Evolutionary conservation across 1,284 basidiomycete species (phyloP).

Genomic region (Ustilago loliicola): DNA sequence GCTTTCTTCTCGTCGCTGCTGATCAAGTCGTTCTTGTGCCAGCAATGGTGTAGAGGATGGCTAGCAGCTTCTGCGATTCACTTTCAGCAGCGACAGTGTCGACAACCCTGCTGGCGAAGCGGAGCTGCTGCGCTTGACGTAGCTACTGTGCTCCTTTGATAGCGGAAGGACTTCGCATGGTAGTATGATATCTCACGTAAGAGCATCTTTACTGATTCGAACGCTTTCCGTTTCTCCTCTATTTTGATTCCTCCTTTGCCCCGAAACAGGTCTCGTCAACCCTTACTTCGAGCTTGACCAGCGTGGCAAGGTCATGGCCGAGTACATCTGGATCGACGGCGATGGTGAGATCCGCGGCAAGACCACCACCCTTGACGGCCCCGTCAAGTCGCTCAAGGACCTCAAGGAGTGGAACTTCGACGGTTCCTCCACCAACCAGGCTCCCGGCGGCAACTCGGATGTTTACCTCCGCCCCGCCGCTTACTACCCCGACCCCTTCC

Average conservation of each 20-base stretch:
- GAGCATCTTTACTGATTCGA: conserved; percentile 6
- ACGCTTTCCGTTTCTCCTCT: neutral
- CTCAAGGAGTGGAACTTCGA: conserved; percentile 99
- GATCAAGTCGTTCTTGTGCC: neutral
- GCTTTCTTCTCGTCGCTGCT: neutral
- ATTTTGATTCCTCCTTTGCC: neutral
- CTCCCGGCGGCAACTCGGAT: conserved; percentile 89
- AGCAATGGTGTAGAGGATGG: neutral
- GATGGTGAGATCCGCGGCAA: conserved; percentile 73
- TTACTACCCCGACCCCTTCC: conserved; percentile 99
- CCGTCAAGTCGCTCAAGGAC: conserved; percentile 77
- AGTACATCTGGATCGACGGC: conserved; percentile 71
- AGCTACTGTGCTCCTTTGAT: neutral
- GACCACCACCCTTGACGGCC: conserved; percentile 79
- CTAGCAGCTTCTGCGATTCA: neutral
- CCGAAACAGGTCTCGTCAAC: conserved; percentile 53
- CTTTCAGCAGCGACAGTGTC: neutral
- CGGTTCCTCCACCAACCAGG: conserved; percentile 77
- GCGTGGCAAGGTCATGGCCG: conserved; percentile 66
- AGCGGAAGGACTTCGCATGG: neutral
- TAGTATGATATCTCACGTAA: neutral
- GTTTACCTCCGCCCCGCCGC: conserved; percentile 96
- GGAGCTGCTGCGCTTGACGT: neutral
- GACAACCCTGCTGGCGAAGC: neutral
- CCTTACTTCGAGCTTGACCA: conserved; percentile 65